Percentiles rank a stretch among this genome's conserved stretches.
These are phyloP conservation scores for Coriaria nepalensis DNA, from an alignment of 306 rosid genomes.

Conservation along the genomic window DNA sequence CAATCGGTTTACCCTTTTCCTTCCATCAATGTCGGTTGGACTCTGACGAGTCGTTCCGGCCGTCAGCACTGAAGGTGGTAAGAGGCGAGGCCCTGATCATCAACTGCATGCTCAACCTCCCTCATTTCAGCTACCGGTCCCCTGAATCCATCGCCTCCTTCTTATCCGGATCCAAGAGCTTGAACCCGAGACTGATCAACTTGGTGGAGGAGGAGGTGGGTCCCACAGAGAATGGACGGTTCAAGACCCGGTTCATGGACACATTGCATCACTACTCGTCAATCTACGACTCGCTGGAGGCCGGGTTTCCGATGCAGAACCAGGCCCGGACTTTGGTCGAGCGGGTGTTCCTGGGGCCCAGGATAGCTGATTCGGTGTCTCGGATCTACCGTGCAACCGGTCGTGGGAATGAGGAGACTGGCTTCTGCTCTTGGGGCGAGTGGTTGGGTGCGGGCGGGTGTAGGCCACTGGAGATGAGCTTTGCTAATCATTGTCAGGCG, in stretches of 20 bases:
- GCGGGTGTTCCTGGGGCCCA: constrained; percentile 60
- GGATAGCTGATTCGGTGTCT: constrained; percentile 41
- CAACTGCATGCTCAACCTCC: constrained; percentile 75
- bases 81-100: constrained; percentile 65
- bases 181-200: constrained; percentile 46
- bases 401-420: constrained; percentile 15
- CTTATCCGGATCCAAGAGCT: constrained; percentile 35
- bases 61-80: constrained; percentile 38
- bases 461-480: constrained; percentile 34
- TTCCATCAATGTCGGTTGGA: constrained; percentile 80
- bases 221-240: constrained; percentile 20
- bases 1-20: constrained; percentile 66
- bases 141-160: constrained; percentile 53
- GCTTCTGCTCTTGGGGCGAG: constrained; percentile 50
- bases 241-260: constrained; percentile 57
- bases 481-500: constrained; percentile 69
- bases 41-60: constrained; percentile 57
- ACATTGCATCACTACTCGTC: constrained; percentile 63
- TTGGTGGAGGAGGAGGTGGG: constrained; percentile 58
- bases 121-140: constrained; percentile 49
- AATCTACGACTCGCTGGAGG: constrained; percentile 64
- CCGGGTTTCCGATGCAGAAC: constrained; percentile 57
- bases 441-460: constrained; percentile 42
- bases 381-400: constrained; percentile 25
- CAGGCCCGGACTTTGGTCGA: constrained; percentile 65